Evolutionary conservation across 345 rosid genomes (phyloP).

Genomic region (Euphorbia pulcherrima): DNA sequence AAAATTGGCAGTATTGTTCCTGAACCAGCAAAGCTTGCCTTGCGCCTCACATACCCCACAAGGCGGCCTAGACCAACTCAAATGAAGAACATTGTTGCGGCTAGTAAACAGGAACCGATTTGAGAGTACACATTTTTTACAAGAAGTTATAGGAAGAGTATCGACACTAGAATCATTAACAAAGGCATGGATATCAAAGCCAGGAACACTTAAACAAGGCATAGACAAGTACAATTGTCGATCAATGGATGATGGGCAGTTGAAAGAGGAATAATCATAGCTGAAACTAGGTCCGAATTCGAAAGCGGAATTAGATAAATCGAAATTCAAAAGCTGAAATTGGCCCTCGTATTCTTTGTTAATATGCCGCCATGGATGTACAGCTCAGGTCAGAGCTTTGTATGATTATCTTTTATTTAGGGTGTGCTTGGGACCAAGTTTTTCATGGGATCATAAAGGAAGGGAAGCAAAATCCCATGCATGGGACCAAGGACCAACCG

Average conservation of each 20-base stretch:
- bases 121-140: conserved; percentile 19
- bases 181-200: conserved; percentile 9
- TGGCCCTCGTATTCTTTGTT: not conserved
- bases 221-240: fast-evolving
- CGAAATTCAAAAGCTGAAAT: not conserved
- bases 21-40: conserved; percentile 5
- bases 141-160: not conserved
- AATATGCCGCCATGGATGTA: too few species aligned
- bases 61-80: conserved; percentile 19
- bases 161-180: not conserved
- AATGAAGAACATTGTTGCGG: not conserved
- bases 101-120: not conserved
- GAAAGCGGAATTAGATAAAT: conserved; percentile 6
- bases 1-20: not conserved
- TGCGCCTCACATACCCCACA: conserved; percentile 14
- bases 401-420: too few species aligned
- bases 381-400: too few species aligned
- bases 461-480: not conserved
- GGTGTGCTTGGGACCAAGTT: too few species aligned
- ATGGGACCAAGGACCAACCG: too few species aligned
- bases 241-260: conserved; percentile 7
- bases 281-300: not conserved
- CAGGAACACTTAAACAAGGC: not conserved
- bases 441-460: too few species aligned
- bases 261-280: not conserved